Evolutionary conservation across 148 eudicot species (phyloP).

Genomic region (Simmondsia chinensis): DNA sequence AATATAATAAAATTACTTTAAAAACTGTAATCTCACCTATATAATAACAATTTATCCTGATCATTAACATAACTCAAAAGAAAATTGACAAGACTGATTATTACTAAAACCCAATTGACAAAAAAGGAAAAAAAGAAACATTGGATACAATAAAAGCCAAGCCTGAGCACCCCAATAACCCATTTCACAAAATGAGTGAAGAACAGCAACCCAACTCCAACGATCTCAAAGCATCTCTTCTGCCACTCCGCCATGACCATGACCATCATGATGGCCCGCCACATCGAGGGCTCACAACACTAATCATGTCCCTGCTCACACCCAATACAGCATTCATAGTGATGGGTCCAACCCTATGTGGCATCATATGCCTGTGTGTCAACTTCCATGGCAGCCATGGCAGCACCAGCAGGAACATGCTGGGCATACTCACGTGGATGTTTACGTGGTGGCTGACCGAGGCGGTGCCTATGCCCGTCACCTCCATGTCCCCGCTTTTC

Average conservation of each 20-base stretch:
- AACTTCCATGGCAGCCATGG: conserved; percentile 25
- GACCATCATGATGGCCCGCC: conserved; percentile 11
- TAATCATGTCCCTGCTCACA: conserved; percentile 39
- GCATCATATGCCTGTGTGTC: conserved; percentile 35
- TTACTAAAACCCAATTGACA: too few relatives aligned
- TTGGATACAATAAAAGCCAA: too few relatives aligned
- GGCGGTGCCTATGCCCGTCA: conserved; percentile 95
- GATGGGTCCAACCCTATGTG: conserved; percentile 60
- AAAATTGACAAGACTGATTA: too few relatives aligned
- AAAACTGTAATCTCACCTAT: too few relatives aligned
- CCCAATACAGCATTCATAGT: conserved; percentile 45
- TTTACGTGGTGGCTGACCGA: conserved; percentile 90
- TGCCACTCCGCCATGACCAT: conserved; percentile 18
- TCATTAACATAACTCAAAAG: too few relatives aligned
- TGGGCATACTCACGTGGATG: conserved; percentile 64
- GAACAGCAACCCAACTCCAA: conserved; percentile 3
- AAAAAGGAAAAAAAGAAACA: too few relatives aligned
- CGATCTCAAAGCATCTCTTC: conserved; percentile 47
- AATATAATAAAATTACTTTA: too few relatives aligned
- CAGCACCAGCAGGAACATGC: conserved; percentile 48
- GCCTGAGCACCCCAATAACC: too few relatives aligned
- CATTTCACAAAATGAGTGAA: background rate
- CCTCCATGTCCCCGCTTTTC: conserved; percentile 90
- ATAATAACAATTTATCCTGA: too few relatives aligned
- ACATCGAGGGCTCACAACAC: conserved; percentile 21